Evolutionary conservation across 2,329 filamentous ascomycete species (phyloP).

Genomic region (Alternaria incomplexa): DNA sequence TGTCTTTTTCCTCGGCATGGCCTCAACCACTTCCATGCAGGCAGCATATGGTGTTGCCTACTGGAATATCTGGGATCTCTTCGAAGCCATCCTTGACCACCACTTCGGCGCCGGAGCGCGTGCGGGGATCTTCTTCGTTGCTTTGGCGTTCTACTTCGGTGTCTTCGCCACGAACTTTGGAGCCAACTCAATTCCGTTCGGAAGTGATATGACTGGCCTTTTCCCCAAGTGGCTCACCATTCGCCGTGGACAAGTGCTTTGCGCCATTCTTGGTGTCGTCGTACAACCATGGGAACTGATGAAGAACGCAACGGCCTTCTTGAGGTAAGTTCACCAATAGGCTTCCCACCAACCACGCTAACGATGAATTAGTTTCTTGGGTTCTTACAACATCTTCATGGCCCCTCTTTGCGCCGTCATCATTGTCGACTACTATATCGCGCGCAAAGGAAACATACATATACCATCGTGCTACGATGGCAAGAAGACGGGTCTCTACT

Average conservation of each 20-base stretch:
- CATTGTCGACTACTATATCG: constrained; percentile 49
- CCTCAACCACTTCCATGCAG: constrained; percentile 47
- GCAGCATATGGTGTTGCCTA: constrained; percentile 46
- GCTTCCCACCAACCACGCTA: background rate
- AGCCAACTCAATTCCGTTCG: constrained; percentile 52
- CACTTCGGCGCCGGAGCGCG: constrained; percentile 49
- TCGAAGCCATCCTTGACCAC: constrained; percentile 50
- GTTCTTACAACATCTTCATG: constrained; percentile 52
- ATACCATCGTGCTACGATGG: constrained; percentile 48
- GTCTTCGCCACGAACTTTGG: constrained; percentile 54
- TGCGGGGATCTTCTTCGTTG: constrained; percentile 50
- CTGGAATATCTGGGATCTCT: constrained; percentile 57
- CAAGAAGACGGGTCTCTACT: constrained; percentile 33
- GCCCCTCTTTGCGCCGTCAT: constrained; percentile 49
- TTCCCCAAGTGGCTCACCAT: constrained; percentile 54
- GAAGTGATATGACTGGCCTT: constrained; percentile 51
- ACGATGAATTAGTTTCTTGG: constrained; percentile 46
- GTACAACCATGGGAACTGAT: constrained; percentile 55
- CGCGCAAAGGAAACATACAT: constrained; percentile 51
- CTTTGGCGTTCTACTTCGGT: constrained; percentile 46
- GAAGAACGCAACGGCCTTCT: constrained; percentile 48
- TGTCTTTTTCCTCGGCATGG: constrained; percentile 51
- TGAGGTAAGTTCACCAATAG: constrained; percentile 22
- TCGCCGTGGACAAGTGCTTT: constrained; percentile 51
- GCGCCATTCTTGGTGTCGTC: constrained; percentile 45